Evolutionary conservation across 2,329 filamentous ascomycete genomes (phyloP), one percentile per base, ranked within the genome.

Genomic region (Fusarium drepaniforme): DNA sequence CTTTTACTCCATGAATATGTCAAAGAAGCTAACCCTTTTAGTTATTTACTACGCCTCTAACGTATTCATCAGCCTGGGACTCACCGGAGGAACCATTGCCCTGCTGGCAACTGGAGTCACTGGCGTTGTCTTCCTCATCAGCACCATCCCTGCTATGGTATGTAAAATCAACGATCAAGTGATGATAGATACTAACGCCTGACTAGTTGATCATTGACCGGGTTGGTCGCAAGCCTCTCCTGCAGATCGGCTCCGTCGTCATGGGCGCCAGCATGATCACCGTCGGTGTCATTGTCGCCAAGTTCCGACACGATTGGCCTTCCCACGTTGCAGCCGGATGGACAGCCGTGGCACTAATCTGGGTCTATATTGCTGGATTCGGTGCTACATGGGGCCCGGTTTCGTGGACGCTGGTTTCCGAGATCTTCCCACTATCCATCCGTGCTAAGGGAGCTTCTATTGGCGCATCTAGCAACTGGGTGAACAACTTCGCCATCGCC

Each of bases 91-190:
- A 30, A 92, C 88, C 65, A 88, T 87, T 9, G 86, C 87, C 18
- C 86, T 94, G 1, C 85, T 94, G 8, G 92, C 92, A 0, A 94
- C 92, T 0, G 93, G 92, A 15, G 92, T 94, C 0, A 92, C 93
- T 7, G 92, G 92, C 5, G 91, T 94, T 44, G 89, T 90, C 62
- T 92, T 93, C 87, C 91, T 93, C 75, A 70, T 82, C 18, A 77
- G 68, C 58, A 83, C 81, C 2, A 64, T 83, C 2, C 81, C 81
- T 1, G 77, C 80, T 1, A 83, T 82, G 81, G 79, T 75, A 15
- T 40, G 56, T 25, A 5, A 13, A 13, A 35, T 35, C 12, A 35
- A 15, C 12, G 33, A 35, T 35, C 12, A 2, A 35, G 33, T 35
- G 12, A 35, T 15, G 5, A 5, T 15, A 15, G 5, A 25, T 35